Evolutionary conservation across 768 basidiomycete genomes (phyloP).

Genomic region (Russula emetica): DNA sequence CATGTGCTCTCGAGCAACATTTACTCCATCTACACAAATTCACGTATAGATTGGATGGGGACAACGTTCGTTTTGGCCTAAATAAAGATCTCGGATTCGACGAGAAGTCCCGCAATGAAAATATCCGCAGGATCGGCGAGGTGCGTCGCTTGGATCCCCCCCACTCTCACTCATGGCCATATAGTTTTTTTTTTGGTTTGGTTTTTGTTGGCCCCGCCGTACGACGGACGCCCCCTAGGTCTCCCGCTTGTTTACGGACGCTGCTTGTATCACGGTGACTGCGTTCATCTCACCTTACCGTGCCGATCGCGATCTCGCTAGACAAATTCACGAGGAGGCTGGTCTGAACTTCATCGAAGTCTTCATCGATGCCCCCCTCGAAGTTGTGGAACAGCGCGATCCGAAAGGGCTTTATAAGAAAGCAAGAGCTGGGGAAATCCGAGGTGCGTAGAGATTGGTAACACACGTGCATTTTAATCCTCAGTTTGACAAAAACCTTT

Average conservation of each 20-base stretch:
- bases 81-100: constrained; percentile 97
- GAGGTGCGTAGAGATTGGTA: constrained; percentile 51
- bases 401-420: constrained; percentile 98
- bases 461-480: neutral
- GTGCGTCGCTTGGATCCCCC: constrained; percentile 39
- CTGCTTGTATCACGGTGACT: constrained; percentile 80
- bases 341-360: constrained; percentile 88
- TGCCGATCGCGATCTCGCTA: constrained; percentile 76
- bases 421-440: constrained; percentile 91
- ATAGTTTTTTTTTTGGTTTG: too few species aligned
- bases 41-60: constrained; percentile 90
- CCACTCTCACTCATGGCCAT: neutral
- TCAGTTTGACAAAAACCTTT: neutral
- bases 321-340: constrained; percentile 71
- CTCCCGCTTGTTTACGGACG: constrained; percentile 88
- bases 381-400: constrained; percentile 85
- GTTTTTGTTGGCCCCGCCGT: too few species aligned
- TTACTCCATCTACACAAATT: constrained; percentile 83
- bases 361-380: constrained; percentile 87
- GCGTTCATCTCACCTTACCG: constrained; percentile 99
- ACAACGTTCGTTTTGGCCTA: constrained; percentile 91
- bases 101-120: constrained; percentile 86
- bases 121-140: constrained; percentile 97
- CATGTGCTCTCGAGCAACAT: constrained; percentile 94
- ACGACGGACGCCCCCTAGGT: too few species aligned